Base-by-base conservation (phyloP, 306 rosid species). In the Coriaria nepalensis region DNA sequence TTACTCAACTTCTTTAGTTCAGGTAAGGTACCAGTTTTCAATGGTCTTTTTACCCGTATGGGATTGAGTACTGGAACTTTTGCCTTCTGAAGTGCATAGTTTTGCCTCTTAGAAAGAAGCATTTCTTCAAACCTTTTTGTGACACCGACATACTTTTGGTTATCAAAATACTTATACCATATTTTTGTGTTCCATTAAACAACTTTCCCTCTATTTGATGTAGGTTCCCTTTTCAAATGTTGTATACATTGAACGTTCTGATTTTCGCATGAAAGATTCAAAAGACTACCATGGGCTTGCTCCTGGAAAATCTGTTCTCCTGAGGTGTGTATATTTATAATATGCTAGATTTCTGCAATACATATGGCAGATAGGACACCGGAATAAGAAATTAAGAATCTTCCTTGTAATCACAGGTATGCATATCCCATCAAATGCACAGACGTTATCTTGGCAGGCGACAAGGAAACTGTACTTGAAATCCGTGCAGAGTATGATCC, bases 221-320 rank as follows among this genome's bases (percentile, higher is more conserved):
- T 66, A 92, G 98, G 69, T 85, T 38, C 87, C 93, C 2, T 92
- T 92, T 69, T 73, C 98, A 71, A 85, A 71, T 52, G 60, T 75
- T 52, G 58, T 92, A 42, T 92, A 92, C 68, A 85, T 92, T 55
- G 98, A 92, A 11, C 73, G 49, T n/a, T 75, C 94, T 32, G 98
- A 92, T 57, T 85, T 92, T 63, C 96, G 93, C 59, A 60, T 79
- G 77, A 56, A 92, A 67, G 98, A 92, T 68, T 85, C 98, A 7
- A 92, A 85, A 63, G 98, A 85, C 54, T 92, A 81, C 60, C 85
- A 77, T 55, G 98, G 98, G 55, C 96, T 92, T 71, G 98, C 98
- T 50, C 96, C 87, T 40, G 96, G 96, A 36, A 92, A 92, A 75
- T 85, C 94, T 52, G 98, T 68, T 61, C 75, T 85, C 20, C 90